Evolutionary conservation across 257 asterid genomes (phyloP).

Genomic region (Solanum microdontum): DNA sequence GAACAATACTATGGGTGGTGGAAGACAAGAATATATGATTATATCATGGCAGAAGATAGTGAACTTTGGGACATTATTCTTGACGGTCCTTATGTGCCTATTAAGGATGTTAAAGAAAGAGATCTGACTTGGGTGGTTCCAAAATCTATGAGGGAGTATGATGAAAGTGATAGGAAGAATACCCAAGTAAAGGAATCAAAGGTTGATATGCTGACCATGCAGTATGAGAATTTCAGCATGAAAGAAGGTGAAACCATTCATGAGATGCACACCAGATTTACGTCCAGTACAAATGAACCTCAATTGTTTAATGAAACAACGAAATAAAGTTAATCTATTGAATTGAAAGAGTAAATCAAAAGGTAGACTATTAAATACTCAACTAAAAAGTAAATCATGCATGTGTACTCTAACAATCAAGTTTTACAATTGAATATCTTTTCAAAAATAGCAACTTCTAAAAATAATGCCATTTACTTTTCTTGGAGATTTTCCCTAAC

Average conservation of each 20-base stretch:
- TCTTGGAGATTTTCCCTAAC: neutral
- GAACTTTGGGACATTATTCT: no score
- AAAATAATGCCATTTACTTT: neutral
- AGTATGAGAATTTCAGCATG: neutral
- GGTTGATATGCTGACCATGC: neutral
- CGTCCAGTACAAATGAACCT: neutral
- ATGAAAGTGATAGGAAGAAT: neutral
- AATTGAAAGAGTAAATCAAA: neutral
- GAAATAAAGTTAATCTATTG: no score
- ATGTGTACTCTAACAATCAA: neutral
- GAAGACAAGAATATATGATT: no score
- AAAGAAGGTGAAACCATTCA: neutral
- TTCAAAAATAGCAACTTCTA: no score
- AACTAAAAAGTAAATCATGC: neutral
- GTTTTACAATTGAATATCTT: neutral
- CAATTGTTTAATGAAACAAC: neutral
- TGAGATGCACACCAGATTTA: neutral
- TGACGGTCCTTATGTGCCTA: neutral
- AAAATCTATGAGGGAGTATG: neutral
- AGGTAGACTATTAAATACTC: neutral
- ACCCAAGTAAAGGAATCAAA: neutral
- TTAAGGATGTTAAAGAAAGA: neutral
- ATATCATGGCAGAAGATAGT: neutral
- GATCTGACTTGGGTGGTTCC: neutral
- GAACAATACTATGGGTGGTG: no score